These are phyloP conservation scores for Tubosaeta sp. DNA, from an alignment of 768 basidiomycete genomes.

Conservation along the genomic window DNA sequence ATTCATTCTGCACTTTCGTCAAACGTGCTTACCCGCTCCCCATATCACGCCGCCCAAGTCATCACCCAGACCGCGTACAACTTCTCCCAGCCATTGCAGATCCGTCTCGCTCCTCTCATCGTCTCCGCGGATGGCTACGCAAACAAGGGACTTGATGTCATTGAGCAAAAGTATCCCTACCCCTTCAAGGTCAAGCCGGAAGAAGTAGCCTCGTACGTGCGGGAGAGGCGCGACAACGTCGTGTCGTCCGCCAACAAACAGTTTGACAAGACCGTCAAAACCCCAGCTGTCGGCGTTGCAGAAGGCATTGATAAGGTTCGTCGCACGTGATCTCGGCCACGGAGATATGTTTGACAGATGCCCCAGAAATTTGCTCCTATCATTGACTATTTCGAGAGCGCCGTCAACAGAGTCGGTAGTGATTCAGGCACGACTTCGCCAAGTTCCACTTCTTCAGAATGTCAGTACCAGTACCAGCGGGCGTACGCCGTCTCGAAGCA, in stretches of 20 bases:
- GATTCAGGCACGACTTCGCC: slow-evolving; percentile 46
- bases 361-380: slow-evolving; percentile 66
- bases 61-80: slow-evolving; percentile 57
- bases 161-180: slow-evolving; percentile 70
- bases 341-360: slow-evolving; percentile 9
- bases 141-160: slow-evolving; percentile 71
- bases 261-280: slow-evolving; percentile 61
- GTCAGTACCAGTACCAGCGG: slow-evolving; percentile 77
- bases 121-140: slow-evolving; percentile 59
- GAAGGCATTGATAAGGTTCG: slow-evolving; percentile 71
- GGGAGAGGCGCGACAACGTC: slow-evolving; percentile 51
- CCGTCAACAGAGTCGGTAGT: slow-evolving; percentile 44
- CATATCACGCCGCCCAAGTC: slow-evolving; percentile 63
- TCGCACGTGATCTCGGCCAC: slow-evolving; percentile 17
- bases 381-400: slow-evolving; percentile 64
- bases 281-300: slow-evolving; percentile 57
- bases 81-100: slow-evolving; percentile 62
- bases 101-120: slow-evolving; percentile 62
- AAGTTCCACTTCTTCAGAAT: slow-evolving; percentile 45
- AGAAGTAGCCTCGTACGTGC: slow-evolving; percentile 60
- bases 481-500: slow-evolving; percentile 61
- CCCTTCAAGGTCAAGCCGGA: slow-evolving; percentile 72
- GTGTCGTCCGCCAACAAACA: slow-evolving; percentile 54
- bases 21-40: slow-evolving; percentile 57
- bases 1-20: slow-evolving; percentile 55